A percentile compares a stretch with the other conserved stretches of the same genome.
These are phyloP conservation scores for Podospora tetraspora DNA, from an alignment of 495 filamentous ascomycete genomes.

Conservation along the genomic window DNA sequence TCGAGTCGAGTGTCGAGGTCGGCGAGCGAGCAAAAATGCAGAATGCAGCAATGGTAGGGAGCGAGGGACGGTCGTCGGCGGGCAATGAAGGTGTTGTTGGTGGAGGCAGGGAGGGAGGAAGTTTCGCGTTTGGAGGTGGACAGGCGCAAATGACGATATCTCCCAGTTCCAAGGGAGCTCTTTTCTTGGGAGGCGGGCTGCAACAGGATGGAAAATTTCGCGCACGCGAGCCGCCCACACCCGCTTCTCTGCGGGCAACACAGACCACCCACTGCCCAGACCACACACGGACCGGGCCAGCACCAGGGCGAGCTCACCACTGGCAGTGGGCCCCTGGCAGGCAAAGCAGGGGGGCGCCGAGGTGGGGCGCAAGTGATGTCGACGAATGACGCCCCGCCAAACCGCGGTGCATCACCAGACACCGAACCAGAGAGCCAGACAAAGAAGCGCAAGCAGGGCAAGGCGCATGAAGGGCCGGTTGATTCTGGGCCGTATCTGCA, in stretches of 20 bases:
- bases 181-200: neutral
- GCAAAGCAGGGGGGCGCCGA: neutral
- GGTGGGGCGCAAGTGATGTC: neutral
- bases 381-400: neutral
- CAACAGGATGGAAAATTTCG: neutral
- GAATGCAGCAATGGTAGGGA: neutral
- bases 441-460: neutral
- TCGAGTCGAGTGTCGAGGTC: neutral
- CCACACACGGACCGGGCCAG: neutral
- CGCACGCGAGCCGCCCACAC: neutral
- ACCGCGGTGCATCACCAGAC: neutral
- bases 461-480: neutral
- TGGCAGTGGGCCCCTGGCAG: neutral
- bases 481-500: neutral
- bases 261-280: too few relatives aligned
- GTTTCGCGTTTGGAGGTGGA: neutral
- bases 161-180: neutral
- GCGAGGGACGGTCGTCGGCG: neutral
- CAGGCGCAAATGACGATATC: neutral
- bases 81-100: neutral
- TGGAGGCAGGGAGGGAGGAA: neutral
- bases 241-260: neutral
- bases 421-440: neutral
- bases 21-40: neutral
- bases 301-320: neutral